phyloP scores from a whole-genome alignment of 768 basidiomycete species.

The Mycena galopus region DNA sequence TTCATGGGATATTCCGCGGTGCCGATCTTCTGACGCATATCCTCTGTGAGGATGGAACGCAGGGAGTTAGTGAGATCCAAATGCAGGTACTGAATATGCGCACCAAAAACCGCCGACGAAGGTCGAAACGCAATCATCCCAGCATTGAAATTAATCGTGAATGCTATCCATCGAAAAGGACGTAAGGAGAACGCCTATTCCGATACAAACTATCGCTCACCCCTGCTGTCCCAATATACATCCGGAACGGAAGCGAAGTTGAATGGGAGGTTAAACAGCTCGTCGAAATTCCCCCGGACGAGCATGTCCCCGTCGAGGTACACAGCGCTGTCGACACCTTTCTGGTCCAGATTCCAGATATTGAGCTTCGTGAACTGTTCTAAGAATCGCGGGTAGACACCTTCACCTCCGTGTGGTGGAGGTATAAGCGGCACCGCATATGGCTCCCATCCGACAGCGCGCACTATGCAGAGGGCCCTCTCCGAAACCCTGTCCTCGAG shows the following conservation, averaged over 20 bases:
- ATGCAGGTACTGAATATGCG: not conserved
- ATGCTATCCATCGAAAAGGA: too few relatives aligned
- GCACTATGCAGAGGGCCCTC: too few relatives aligned
- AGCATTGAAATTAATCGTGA: constrained; percentile 50
- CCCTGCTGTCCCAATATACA: constrained; percentile 42
- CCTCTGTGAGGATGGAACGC: constrained; percentile 2
- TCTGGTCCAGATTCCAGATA: constrained; percentile 49
- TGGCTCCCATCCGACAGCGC: constrained; percentile 46
- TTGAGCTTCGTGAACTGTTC: constrained; percentile 54
- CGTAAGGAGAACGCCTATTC: too few relatives aligned
- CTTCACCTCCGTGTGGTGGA: constrained; percentile 46
- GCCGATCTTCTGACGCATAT: constrained; percentile 52
- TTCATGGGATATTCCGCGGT: constrained; percentile 52
- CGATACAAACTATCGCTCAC: too few relatives aligned
- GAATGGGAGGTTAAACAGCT: constrained; percentile 50
- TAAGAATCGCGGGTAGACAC: constrained; percentile 43
- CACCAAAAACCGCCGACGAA: constrained; percentile 40
- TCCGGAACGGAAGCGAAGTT: constrained; percentile 51
- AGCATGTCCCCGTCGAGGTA: constrained; percentile 54
- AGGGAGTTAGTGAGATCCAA: not conserved
- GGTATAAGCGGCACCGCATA: constrained; percentile 45
- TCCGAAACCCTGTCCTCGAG: constrained; percentile 46
- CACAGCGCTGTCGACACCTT: constrained; percentile 43
- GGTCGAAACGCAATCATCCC: constrained; percentile 51
- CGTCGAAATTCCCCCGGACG: constrained; percentile 48